Base-by-base conservation (phyloP, 169 alveolate genomes). In the Cryptosporidium bovis region DNA sequence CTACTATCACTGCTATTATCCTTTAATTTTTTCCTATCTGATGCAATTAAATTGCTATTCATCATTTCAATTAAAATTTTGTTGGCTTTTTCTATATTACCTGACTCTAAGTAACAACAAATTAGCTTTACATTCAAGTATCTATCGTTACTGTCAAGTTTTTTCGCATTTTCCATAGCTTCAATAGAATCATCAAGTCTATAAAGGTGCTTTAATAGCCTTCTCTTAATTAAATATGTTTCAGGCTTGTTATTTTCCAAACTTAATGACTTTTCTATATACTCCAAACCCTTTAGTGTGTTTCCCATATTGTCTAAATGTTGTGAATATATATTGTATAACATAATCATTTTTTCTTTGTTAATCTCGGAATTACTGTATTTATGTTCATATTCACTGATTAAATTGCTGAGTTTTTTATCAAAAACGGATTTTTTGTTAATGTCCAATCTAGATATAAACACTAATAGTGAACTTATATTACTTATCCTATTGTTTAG, bases 161-260 rank as follows among this genome's bases (percentile, higher is more conserved):
- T 34, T 20, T 90, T 51, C 13, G 91, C 93, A 51, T 67, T 51
- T 40, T 90, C 91, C 27, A 65, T 83, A 44, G 48, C 31, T 12
- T 84, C 90, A 27, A 62, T 27, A 4, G 93, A 91, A 1, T 46
- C 64, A 20, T 55, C 67, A 77, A 82, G 58, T 62, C 66, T 90
- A n/a, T 89, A 87, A 6, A 87, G 77, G 62, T 90, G 93, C 33
- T 90, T 90, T 64, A 46, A 90, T 13, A 90, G 71, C 55, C 71
- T 56, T 18, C 91, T 87, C 33, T 90, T 83, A 24, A 82, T 83
- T 44, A 60, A 36, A 77, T 82, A 83, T 6, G 66, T 50, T 27
- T 90, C 93, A 20, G 71, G 84, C 10, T 64, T 55, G 13, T 87
- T 77, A 24, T 85, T 90, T 7, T 85, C 82, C 64, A 84, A 85